Percentiles rank a stretch among this genome's conserved stretches.
phyloP scores from a whole-genome alignment of 2,329 filamentous ascomycete genomes.

The Scytalidium sp. region DNA sequence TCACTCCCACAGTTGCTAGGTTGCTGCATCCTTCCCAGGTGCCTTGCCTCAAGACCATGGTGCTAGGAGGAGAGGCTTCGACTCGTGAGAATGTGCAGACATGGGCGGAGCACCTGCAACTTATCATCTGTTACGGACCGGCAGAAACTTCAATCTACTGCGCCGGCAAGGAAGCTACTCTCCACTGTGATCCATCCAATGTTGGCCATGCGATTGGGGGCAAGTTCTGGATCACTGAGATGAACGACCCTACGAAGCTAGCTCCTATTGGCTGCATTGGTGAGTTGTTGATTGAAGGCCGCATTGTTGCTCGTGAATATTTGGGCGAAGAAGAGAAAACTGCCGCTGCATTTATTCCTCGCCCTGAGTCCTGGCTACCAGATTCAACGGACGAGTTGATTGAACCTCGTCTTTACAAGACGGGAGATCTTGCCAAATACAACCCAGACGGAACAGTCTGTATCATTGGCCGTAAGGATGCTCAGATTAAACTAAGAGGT shows the following conservation, averaged over 20 bases:
- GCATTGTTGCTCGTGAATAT: constrained; percentile 8
- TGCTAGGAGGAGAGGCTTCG: constrained; percentile 15
- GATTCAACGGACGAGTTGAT: neutral
- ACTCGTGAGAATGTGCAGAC: constrained; percentile 5
- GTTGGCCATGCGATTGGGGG: constrained; percentile 4
- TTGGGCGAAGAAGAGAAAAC: constrained; percentile 6
- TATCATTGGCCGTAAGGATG: constrained; percentile 59
- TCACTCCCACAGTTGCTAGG: constrained; percentile 17
- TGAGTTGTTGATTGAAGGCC: constrained; percentile 11
- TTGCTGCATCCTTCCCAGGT: constrained; percentile 30
- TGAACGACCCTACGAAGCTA: constrained; percentile 5
- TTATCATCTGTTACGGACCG: constrained; percentile 1
- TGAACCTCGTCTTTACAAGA: constrained; percentile 50
- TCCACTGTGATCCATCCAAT: constrained; percentile 4
- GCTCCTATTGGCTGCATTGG: constrained; percentile 9
- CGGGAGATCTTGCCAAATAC: constrained; percentile 59
- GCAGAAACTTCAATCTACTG: constrained; percentile 3
- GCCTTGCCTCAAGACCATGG: constrained; percentile 18
- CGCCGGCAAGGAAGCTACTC: too few species aligned
- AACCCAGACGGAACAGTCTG: constrained; percentile 57
- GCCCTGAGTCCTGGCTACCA: constrained; percentile 6
- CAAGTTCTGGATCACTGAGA: constrained; percentile 9
- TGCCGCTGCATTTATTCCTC: constrained; percentile 4
- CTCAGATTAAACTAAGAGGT: constrained; percentile 62
- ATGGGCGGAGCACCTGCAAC: neutral